phyloP scores from a whole-genome alignment of 257 asterid genomes.

The Solanum tarijense region DNA sequence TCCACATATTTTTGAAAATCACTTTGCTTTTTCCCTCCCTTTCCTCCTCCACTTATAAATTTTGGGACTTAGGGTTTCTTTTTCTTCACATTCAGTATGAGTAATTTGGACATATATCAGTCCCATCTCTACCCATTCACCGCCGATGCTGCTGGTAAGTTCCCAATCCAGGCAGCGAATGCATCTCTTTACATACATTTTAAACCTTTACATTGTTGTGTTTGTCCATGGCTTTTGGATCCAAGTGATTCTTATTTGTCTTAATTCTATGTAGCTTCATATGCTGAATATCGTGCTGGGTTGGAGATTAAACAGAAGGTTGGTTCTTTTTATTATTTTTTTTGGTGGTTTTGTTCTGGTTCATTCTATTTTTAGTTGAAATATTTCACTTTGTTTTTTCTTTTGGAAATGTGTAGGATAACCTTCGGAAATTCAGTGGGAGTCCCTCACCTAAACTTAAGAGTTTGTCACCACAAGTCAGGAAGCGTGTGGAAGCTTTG shows the following conservation, averaged over 20 bases:
- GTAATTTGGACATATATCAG: neutral
- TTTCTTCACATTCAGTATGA: neutral
- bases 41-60: neutral
- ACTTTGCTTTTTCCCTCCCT: neutral
- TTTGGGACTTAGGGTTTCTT: neutral
- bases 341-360: neutral
- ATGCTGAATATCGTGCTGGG: neutral
- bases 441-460: constrained; percentile 25
- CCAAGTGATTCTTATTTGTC: neutral
- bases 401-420: neutral
- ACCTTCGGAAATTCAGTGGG: neutral
- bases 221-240: neutral
- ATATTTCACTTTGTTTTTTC: neutral
- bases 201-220: neutral
- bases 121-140: neutral
- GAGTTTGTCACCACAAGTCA: constrained; percentile 44
- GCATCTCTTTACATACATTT: neutral
- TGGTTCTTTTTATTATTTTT: neutral
- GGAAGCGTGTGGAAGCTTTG: constrained; percentile 59
- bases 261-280: neutral
- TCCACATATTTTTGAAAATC: neutral
- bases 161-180: neutral
- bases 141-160: neutral
- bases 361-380: neutral
- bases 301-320: neutral